Evolutionary conservation across 768 basidiomycete species (phyloP), one percentile per base, ranked within the genome.

Genomic region (Pisolithus marmoratus): DNA sequence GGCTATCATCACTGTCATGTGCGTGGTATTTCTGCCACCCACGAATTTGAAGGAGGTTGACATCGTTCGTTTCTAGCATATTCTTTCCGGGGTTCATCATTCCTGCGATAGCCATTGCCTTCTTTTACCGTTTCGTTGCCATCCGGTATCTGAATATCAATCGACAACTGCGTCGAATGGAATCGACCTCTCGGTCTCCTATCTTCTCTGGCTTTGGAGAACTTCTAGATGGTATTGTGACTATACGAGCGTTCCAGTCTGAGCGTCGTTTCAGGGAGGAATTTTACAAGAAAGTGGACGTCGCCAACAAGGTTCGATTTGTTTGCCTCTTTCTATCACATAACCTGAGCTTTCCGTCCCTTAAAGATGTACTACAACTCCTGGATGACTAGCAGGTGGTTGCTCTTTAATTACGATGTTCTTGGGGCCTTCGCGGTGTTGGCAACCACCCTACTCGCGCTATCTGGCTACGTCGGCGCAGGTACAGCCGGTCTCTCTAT

Each of bases 191-290:
- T 1, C 77, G 90, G 12, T 89, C 87, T 0, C 88, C 91, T 0
- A 90, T 91, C 54, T 90, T 86, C 68, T 85, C 86, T 7, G 87
- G 85, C 50, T 93, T 91, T 56, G 81, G 81, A 12, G 90, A 92
- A 61, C 68, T 94, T 9, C 67, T 95, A 19, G 88, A 93, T 48
- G 92, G 92, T 22, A 89, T 94, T 42, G 88, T 93, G n/a, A 93
- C 92, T 5, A 88, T 95, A 38, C 80, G 94, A 51, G 94, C 94
- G 0, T 97, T 95, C 70, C 85, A 87, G 1, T 86, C 83, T 0
- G 92, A 95, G 63, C 71, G 71, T 38, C 72, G 80, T 5, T 95
- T 97, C 75, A 71, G 94, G 58, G 78, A 87, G 49, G 78, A 78
- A 53, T 70, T 94, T 4, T 88, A 90, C 62, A 57, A 58, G 2